Base-by-base conservation (phyloP, 192 early-diverging fungal species). In the Fimicolochytrium jonesii region DNA sequence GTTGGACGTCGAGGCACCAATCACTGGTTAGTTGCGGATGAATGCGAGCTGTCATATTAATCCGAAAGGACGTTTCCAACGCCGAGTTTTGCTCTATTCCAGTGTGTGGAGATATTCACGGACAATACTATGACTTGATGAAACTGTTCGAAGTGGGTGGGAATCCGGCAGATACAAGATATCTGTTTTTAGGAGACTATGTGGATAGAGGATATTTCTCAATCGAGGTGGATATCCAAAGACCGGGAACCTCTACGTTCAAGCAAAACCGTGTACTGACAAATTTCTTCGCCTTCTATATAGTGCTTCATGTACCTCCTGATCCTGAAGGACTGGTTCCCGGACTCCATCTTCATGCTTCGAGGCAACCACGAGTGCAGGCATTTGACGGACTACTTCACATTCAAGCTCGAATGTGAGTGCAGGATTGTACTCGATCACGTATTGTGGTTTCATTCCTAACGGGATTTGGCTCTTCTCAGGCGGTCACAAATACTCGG, bases 121-220 rank as follows among this genome's bases (percentile, higher is more conserved):
- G 95, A n/a, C 95, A 98, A 66, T 98, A 87, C 67, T 98, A 87
- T 69, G 95, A 98, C 73, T 73, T 98, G 66, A 90, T 98, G 91
- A 96, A 98, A 72, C 82, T 98, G 26, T 94, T 98, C 77, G 93
- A 96, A 67, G 93, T 98, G 6, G 95, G 95, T 36, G 95, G 95
- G 42, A 87, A 92, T 69, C 93, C 93, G 17, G 88, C 86, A 1
- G 86, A 81, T 29, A 97, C 95, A 2, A 77, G 89, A 26, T 97
- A 97, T 65, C 79, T 97, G 22, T 97, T 97, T 57, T 68, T 97
- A 56, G 95, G 95, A 30, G 95, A 97, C 69, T 97, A 95, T 73
- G 95, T 98, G 5, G 95, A 95, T 69, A 80, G 95, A 63, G 95
- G 95, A 18, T 98, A 98, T 68, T 98, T 94, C 66, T 93, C 91